phyloP scores from a whole-genome alignment of 1,284 basidiomycete genomes.

The Ceraceosorus bombacis region DNA sequence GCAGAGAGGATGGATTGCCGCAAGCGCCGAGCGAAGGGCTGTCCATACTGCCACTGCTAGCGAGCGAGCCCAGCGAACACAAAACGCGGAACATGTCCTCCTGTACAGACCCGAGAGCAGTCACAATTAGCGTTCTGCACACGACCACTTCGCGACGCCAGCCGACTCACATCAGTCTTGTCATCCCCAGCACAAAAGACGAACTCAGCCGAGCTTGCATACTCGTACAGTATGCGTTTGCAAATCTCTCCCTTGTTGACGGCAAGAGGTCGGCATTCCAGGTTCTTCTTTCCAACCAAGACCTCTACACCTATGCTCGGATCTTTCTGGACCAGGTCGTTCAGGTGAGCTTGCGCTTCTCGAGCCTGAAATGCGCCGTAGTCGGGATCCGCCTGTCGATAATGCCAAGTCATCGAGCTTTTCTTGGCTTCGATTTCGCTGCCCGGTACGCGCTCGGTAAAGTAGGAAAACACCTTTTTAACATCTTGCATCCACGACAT shows the following conservation, averaged over 20 bases:
- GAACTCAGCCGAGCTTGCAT: conserved; percentile 65
- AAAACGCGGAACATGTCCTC: conserved; percentile 46
- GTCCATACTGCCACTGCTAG: conserved; percentile 3
- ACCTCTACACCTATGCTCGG: conserved; percentile 46
- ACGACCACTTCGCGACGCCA: neutral
- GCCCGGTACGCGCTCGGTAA: conserved; percentile 89
- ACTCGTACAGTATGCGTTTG: conserved; percentile 79
- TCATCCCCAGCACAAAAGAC: conserved; percentile 97
- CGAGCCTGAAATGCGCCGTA: conserved; percentile 64
- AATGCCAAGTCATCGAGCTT: conserved; percentile 96
- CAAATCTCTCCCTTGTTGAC: conserved; percentile 99
- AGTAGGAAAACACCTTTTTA: conserved; percentile 89
- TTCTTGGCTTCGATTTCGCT: conserved; percentile 94
- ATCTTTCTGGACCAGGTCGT: conserved; percentile 59
- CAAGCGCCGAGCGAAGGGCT: neutral
- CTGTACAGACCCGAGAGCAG: too few species aligned
- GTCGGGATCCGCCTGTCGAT: conserved; percentile 83
- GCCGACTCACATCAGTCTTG: conserved; percentile 61
- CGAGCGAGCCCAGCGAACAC: conserved; percentile 20
- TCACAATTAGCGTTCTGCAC: conserved; percentile 69
- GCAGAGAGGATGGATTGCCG: neutral
- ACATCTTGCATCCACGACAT: conserved; percentile 98
- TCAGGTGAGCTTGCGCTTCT: conserved; percentile 90
- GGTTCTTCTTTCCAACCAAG: conserved; percentile 81
- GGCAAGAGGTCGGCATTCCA: conserved; percentile 88